phyloP scores from a whole-genome alignment of 805 yeast genomes.

The Brettanomyces anomalus region DNA sequence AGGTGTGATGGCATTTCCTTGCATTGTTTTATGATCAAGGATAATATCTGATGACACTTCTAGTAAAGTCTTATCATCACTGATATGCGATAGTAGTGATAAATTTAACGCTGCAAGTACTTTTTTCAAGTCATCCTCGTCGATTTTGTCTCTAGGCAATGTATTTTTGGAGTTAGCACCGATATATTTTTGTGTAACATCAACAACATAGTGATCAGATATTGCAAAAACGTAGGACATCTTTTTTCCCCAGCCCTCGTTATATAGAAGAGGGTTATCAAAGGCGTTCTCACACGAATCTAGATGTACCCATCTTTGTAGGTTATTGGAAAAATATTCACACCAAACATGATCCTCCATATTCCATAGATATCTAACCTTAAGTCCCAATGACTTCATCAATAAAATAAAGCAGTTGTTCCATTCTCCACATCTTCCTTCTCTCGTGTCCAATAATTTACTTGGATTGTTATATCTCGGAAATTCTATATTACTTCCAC shows the following conservation, averaged over 20 bases:
- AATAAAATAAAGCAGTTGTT: conserved; percentile 73
- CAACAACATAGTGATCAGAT: conserved; percentile 50
- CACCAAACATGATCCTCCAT: conserved; percentile 96
- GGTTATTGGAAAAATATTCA: conserved; percentile 60
- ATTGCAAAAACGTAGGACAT: conserved; percentile 85
- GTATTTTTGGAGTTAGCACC: conserved; percentile 25
- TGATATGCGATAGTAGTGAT: conserved; percentile 21
- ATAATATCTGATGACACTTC: conserved; percentile 29
- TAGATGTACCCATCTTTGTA: conserved; percentile 74
- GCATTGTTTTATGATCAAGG: conserved; percentile 15
- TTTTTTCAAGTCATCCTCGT: conserved; percentile 29
- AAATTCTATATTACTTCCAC: conserved; percentile 44
- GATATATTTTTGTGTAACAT: conserved; percentile 65
- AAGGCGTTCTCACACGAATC: conserved; percentile 84
- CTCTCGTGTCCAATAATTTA: conserved; percentile 48
- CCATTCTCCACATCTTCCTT: conserved; percentile 95
- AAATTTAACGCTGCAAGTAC: conserved; percentile 30
- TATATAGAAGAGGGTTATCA: conserved; percentile 72
- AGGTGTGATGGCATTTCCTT: not conserved
- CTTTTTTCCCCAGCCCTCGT: conserved; percentile 84
- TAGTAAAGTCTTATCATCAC: conserved; percentile 28
- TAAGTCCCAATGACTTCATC: conserved; percentile 54
- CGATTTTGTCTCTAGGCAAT: conserved; percentile 38
- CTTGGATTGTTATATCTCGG: conserved; percentile 70
- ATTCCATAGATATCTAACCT: conserved; percentile 75